These are phyloP conservation scores for Claviceps africana DNA, from an alignment of 2,329 filamentous ascomycete genomes.

Conservation along the genomic window DNA sequence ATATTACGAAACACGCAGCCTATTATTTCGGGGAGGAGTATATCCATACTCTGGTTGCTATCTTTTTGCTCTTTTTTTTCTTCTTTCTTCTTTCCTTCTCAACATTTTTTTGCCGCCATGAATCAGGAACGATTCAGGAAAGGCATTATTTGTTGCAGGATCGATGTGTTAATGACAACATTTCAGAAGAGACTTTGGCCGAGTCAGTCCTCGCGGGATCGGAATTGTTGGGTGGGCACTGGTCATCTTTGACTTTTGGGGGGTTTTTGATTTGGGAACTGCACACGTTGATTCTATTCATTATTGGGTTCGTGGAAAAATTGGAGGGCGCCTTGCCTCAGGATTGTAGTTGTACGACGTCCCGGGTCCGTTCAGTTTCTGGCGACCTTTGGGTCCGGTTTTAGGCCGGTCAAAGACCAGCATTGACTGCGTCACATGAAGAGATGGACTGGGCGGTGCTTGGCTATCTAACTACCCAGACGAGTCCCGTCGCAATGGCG, in stretches of 20 bases:
- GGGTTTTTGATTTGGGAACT: background rate
- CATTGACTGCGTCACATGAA: slow-evolving; percentile 2
- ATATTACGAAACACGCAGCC: background rate
- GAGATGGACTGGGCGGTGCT: slow-evolving; percentile 1
- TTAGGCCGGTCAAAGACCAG: background rate
- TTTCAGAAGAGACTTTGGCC: background rate
- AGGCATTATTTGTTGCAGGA: background rate
- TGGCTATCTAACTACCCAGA: background rate
- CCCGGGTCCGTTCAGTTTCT: background rate
- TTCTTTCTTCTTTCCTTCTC: background rate
- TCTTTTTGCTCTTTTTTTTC: background rate
- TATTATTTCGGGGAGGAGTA: background rate
- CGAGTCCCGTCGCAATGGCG: background rate
- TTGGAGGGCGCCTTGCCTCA: background rate
- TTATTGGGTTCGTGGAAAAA: background rate
- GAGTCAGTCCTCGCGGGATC: background rate
- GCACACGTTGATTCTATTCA: background rate
- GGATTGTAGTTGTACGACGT: slow-evolving; percentile 1
- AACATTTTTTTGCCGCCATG: background rate
- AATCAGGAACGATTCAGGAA: slow-evolving; percentile 2
- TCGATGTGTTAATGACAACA: slow-evolving; percentile 2
- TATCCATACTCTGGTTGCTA: background rate
- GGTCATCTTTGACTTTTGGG: background rate
- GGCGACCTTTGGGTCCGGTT: background rate
- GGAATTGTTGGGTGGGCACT: background rate